Percentiles rank a stretch among this genome's conserved stretches.
phyloP scores from a whole-genome alignment of 495 filamentous ascomycete genomes.

The Neurospora sp. region DNA sequence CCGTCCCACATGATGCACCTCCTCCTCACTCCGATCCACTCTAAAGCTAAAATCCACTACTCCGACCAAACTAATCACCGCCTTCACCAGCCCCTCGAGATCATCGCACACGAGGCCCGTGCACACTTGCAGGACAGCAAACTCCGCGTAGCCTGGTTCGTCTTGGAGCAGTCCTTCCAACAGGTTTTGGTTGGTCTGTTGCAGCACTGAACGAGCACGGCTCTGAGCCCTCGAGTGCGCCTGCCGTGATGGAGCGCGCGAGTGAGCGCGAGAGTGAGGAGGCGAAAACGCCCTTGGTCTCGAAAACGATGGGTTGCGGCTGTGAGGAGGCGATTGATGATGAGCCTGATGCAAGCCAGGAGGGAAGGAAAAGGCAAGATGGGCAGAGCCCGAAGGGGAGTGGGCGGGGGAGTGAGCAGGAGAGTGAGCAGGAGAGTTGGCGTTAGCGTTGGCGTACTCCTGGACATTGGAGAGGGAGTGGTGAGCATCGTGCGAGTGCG shows the following conservation, averaged over 20 bases:
- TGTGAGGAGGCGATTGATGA: background rate
- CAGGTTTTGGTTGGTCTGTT: background rate
- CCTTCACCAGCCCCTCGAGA: constrained; percentile 49
- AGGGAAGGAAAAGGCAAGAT: background rate
- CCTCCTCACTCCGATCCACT: constrained; percentile 4
- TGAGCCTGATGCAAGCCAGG: background rate
- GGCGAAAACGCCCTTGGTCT: background rate
- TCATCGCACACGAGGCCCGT: constrained; percentile 64
- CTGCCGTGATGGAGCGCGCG: background rate
- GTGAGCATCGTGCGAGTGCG: background rate
- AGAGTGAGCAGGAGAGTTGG: background rate
- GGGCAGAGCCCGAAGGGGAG: background rate
- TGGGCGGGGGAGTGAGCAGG: background rate
- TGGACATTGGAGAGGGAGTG: background rate
- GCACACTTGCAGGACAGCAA: constrained; percentile 74
- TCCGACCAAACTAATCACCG: constrained; percentile 62
- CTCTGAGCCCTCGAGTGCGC: background rate
- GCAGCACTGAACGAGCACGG: background rate
- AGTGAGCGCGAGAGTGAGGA: background rate
- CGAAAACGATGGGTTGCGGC: background rate
- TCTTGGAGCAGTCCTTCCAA: constrained; percentile 15
- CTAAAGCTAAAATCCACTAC: constrained; percentile 72
- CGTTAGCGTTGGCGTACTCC: background rate
- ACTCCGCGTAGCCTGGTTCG: constrained; percentile 71
- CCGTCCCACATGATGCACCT: background rate